These are phyloP conservation scores for Solanum hybrid DNA, from an alignment of 305 asterid genomes.

Conservation along the genomic window DNA sequence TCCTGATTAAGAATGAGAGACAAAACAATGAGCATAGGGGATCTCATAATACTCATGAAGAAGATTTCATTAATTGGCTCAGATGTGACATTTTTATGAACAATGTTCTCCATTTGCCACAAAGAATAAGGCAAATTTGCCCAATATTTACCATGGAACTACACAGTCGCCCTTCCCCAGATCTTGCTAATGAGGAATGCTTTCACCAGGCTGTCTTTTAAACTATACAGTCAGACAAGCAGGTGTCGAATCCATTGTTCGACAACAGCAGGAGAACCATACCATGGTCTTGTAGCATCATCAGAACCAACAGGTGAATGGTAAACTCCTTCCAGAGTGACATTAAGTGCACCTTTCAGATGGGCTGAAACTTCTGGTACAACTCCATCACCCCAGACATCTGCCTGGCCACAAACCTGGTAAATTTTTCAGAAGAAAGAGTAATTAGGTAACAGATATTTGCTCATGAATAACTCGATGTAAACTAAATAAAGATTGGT, in stretches of 20 bases:
- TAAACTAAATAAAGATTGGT: background rate
- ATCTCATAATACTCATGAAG: background rate
- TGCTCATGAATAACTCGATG: background rate
- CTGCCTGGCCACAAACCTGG: constrained; percentile 89
- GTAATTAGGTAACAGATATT: background rate
- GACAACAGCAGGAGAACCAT: constrained; percentile 75
- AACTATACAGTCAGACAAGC: constrained; percentile 26
- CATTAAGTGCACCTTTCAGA: constrained; percentile 80
- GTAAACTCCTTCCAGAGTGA: constrained; percentile 67
- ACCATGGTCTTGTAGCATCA: constrained; percentile 76
- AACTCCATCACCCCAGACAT: constrained; percentile 91
- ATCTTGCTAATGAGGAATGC: background rate
- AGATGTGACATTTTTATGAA: background rate
- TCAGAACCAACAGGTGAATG: constrained; percentile 92
- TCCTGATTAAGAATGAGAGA: background rate
- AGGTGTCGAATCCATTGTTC: constrained; percentile 82
- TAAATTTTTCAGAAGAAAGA: background rate
- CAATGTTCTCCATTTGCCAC: background rate
- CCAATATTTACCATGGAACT: background rate
- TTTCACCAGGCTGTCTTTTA: background rate
- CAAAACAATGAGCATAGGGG: background rate
- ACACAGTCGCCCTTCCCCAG: background rate
- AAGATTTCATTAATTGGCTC: background rate
- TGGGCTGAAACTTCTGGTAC: constrained; percentile 94
- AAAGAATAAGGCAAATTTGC: background rate